These are phyloP conservation scores for Nyssa sinensis DNA, from an alignment of 148 eudicot genomes.

Conservation along the genomic window DNA sequence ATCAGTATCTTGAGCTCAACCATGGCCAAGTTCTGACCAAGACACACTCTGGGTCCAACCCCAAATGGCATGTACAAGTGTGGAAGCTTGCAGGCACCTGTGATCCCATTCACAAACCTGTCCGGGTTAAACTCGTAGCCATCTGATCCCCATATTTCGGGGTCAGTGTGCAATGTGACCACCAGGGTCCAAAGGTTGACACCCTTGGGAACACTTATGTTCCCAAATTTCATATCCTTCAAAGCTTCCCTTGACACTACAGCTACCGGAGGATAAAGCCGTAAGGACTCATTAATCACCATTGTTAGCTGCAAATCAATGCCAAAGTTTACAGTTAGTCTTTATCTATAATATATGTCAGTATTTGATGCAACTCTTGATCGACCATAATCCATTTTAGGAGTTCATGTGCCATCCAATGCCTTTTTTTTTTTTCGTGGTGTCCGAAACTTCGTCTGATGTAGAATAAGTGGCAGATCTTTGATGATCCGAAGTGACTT, in stretches of 20 bases:
- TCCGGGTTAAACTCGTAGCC: not conserved
- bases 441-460: too few species aligned
- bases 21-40: not conserved
- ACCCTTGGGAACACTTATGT: not conserved
- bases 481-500: too few species aligned
- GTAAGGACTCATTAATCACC: not conserved
- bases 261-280: not conserved
- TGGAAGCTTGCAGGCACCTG: not conserved
- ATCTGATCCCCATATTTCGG: not conserved
- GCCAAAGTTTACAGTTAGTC: not conserved
- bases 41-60: not conserved
- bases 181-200: not conserved
- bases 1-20: not conserved
- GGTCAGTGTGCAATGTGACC: not conserved
- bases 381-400: too few species aligned
- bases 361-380: too few species aligned
- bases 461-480: too few species aligned
- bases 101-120: not conserved
- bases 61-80: not conserved
- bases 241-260: not conserved
- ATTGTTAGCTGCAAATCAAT: not conserved
- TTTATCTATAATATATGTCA: too few species aligned
- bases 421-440: too few species aligned
- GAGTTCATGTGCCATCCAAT: too few species aligned
- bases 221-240: not conserved